Conservation (phyloP, 495 filamentous ascomycete genomes). For the Monascus purpureus region DNA sequence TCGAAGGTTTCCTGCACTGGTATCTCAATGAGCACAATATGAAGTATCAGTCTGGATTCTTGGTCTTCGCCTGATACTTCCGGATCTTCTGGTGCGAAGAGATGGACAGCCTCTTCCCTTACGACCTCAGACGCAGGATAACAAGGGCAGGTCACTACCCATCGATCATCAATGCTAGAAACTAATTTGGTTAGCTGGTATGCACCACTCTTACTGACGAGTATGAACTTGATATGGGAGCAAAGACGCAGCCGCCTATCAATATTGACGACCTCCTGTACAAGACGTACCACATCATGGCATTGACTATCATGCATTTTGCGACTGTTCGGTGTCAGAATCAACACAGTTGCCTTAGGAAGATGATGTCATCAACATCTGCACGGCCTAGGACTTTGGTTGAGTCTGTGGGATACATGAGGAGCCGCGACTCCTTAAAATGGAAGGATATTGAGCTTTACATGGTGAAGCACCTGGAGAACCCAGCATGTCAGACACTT, state of each 20-base stretch:
- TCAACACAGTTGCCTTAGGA: no score
- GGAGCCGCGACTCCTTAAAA: slow-evolving; percentile 10
- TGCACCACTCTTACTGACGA: slow-evolving; percentile 1
- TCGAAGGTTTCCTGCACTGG: slow-evolving; percentile 6
- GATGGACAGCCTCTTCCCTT: slow-evolving; percentile 1
- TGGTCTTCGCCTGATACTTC: slow-evolving; percentile 5
- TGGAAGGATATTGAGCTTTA: slow-evolving; percentile 13
- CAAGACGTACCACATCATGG: no score
- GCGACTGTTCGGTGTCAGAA: slow-evolving; percentile 7
- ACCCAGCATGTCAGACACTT: slow-evolving; percentile 8
- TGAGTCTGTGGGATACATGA: slow-evolving; percentile 8
- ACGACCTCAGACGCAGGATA: slow-evolving; percentile 3
- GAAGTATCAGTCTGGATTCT: slow-evolving; percentile 4
- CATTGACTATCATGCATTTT: no score
- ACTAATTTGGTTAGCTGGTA: slow-evolving; percentile 1
- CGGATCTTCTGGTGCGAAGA: slow-evolving; percentile 6
- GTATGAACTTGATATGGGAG: slow-evolving; percentile 6
- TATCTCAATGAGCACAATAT: slow-evolving; percentile 5
- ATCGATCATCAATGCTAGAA: not conserved
- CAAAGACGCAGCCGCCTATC: no score
- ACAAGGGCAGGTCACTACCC: slow-evolving; percentile 1
- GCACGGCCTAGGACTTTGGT: slow-evolving; percentile 9
- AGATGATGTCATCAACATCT: slow-evolving; percentile 13
- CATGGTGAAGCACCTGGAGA: no score
- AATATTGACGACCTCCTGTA: no score